Conservation (phyloP, 2,329 filamentous ascomycete genomes). For the Cryphonectria parasitica region DNA sequence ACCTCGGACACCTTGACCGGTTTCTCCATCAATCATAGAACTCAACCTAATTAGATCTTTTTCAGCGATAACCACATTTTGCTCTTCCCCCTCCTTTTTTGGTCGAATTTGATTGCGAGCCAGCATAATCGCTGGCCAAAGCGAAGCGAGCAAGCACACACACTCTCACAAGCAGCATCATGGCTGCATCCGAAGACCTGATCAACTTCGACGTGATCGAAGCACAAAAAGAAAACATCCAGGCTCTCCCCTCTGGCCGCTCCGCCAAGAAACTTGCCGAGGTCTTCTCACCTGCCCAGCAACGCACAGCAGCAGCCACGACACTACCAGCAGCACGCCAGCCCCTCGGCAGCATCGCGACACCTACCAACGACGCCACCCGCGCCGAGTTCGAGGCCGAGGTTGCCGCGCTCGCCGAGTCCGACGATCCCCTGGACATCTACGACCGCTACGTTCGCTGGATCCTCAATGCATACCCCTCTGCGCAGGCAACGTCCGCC, state of each 20-base stretch:
- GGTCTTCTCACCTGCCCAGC: conserved; percentile 68
- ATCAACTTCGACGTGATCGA: conserved; percentile 92
- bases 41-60: conserved; percentile 13
- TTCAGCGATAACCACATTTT: conserved; percentile 17
- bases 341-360: conserved; percentile 60
- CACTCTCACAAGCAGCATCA: conserved; percentile 41
- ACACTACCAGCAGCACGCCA: conserved; percentile 16
- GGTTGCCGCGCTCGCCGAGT: conserved; percentile 76
- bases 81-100: conserved; percentile 25
- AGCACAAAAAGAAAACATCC: conserved; percentile 96
- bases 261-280: conserved; percentile 88
- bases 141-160: conserved; percentile 18
- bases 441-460: conserved; percentile 97
- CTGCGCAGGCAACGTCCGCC: conserved; percentile 86
- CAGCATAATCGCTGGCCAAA: conserved; percentile 24
- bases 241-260: conserved; percentile 82
- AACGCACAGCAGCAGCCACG: conserved; percentile 38
- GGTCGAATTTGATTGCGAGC: conserved; percentile 15
- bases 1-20: not conserved
- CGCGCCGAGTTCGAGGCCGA: conserved; percentile 87
- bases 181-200: conserved; percentile 56
- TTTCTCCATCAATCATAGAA: not conserved
- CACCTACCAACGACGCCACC: conserved; percentile 75
- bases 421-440: conserved; percentile 92
- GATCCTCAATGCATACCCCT: conserved; percentile 94